Evolutionary conservation across 83 land plant species (phyloP).

Genomic region (Larix sibirica): DNA sequence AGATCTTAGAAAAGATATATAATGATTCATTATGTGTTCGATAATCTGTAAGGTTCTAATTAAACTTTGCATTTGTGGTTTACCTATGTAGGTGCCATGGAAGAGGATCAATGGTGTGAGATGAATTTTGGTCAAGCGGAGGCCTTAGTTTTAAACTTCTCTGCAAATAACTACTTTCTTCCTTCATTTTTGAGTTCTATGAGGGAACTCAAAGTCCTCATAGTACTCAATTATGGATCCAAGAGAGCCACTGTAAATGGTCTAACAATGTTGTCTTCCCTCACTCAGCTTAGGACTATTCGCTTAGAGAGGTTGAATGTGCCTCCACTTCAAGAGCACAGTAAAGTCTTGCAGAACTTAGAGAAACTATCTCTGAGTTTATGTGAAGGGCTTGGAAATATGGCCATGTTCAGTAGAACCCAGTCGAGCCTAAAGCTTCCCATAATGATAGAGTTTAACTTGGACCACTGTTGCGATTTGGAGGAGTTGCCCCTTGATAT

Average conservation of each 20-base stretch:
- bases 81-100: slow-evolving; percentile 46
- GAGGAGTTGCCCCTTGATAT: slow-evolving; percentile 38
- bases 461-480: slow-evolving; percentile 56
- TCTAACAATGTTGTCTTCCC: background rate
- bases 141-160: background rate
- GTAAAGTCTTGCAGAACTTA: background rate
- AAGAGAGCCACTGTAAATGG: background rate
- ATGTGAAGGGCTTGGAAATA: background rate
- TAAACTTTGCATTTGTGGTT: background rate
- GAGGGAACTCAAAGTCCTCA: background rate
- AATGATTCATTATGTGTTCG: background rate
- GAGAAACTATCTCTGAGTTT: background rate
- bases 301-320: background rate
- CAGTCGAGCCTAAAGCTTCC: slow-evolving; percentile 31
- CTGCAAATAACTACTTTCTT: background rate
- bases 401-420: background rate
- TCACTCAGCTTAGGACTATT: background rate
- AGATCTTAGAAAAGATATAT: background rate
- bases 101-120: slow-evolving; percentile 44
- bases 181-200: background rate
- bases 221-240: background rate
- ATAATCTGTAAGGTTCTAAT: background rate
- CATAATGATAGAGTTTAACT: slow-evolving; percentile 35
- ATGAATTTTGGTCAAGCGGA: slow-evolving; percentile 48
- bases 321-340: background rate